phyloP scores from a whole-genome alignment of 2,329 filamentous ascomycete genomes.

The Epichloe baconii region DNA sequence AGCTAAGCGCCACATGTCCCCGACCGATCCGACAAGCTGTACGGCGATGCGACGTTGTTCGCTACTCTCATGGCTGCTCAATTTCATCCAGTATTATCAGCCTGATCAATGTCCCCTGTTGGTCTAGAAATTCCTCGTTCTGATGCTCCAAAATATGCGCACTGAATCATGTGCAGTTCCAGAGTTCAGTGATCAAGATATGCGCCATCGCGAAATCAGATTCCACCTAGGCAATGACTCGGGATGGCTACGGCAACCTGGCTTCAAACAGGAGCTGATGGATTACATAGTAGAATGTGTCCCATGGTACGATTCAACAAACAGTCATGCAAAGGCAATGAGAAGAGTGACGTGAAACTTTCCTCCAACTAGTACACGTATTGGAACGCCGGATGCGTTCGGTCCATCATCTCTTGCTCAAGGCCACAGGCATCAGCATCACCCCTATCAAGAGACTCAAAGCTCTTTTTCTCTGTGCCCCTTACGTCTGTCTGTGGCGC shows the following conservation, averaged over 20 bases:
- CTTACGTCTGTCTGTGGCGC: slow-evolving; percentile 16
- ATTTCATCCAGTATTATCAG: no score
- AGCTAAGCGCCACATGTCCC: no score
- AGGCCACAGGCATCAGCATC: slow-evolving; percentile 11
- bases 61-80: not conserved
- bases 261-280: not conserved
- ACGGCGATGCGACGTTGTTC: not conserved
- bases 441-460: slow-evolving; percentile 21
- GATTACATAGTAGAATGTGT: not conserved
- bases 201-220: not conserved
- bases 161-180: no score
- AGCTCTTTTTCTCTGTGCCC: slow-evolving; percentile 15
- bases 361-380: slow-evolving; percentile 10
- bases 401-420: slow-evolving; percentile 21
- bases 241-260: not conserved
- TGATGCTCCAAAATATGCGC: no score
- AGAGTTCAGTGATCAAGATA: no score
- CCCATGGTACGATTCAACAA: not conserved
- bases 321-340: not conserved
- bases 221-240: not conserved
- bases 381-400: slow-evolving; percentile 16
- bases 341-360: not conserved
- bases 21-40: no score
- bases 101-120: no score
- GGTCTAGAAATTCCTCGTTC: no score